Evolutionary conservation across 371 early-diverging fungal species (phyloP).

Genomic region (Mortierella sp.): DNA sequence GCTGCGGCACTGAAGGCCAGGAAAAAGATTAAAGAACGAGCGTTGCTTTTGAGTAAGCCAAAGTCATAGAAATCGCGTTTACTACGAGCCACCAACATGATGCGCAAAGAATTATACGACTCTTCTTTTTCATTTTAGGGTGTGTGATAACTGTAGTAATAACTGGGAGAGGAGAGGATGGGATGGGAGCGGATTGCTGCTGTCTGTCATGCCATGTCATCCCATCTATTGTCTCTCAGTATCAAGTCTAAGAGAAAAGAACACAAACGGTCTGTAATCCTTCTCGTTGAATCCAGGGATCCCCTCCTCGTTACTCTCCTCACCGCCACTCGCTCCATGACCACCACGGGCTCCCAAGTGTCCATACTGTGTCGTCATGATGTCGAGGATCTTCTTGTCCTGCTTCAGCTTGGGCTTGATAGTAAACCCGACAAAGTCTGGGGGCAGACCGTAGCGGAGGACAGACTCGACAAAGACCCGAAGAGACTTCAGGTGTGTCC

Average conservation of each 20-base stretch:
- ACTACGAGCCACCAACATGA: too few relatives aligned
- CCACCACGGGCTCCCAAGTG: constrained; percentile 69
- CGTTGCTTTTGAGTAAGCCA: too few relatives aligned
- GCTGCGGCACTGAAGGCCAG: too few relatives aligned
- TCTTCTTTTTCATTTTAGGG: too few relatives aligned
- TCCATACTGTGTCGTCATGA: constrained; percentile 77
- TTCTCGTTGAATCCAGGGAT: constrained; percentile 83
- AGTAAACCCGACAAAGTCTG: constrained; percentile 90
- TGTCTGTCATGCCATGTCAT: too few relatives aligned
- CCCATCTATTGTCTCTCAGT: constrained; percentile 60
- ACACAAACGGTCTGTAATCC: constrained; percentile 92
- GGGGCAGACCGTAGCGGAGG: constrained; percentile 96
- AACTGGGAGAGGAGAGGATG: too few relatives aligned
- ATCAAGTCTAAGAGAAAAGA: constrained; percentile 80
- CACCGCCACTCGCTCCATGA: constrained; percentile 47
- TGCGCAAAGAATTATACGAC: too few relatives aligned
- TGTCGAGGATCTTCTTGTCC: constrained; percentile 82
- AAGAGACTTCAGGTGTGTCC: constrained; percentile 94
- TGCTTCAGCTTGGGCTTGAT: constrained; percentile 84
- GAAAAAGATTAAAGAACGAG: too few relatives aligned
- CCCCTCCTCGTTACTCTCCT: constrained; percentile 67
- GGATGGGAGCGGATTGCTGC: too few relatives aligned
- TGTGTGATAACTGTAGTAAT: too few relatives aligned
- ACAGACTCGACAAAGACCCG: constrained; percentile 97
- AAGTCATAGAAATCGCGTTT: too few relatives aligned